Evolutionary conservation across 805 yeast species (phyloP), one percentile per base, ranked within the genome.

Genomic region (Pachysolen tannophilus): DNA sequence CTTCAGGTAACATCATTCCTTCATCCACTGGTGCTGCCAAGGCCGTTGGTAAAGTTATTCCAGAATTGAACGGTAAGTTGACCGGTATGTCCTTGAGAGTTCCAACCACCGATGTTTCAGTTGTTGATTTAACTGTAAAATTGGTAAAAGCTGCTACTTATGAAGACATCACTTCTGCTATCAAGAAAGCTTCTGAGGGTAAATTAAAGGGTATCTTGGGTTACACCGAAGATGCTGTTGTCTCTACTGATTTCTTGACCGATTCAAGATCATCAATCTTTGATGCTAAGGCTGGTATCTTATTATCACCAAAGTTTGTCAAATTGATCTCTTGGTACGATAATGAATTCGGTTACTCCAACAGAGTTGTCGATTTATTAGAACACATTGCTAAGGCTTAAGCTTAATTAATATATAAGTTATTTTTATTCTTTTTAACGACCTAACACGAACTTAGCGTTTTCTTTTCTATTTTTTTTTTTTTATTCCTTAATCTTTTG

Each of bases 11-110:
- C 82, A 83, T 86, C 64, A 86, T 86, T 52, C 95, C 95, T 58
- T 84, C 94, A 27, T 82, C 95, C 45, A 86, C 95, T 46, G 95
- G 95, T 78, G 95, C 95, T 55, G 95, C 95, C 58, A 86, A 86
- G 80, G 95, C 95, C 48, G 95, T 86, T 53, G 95, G 95, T 64
- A 84, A 84, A 77, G 95, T 86, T 53, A 80, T 86, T 55, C 95
- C 95, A 48, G 80, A 72, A 55, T 75, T 86, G 56, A 79, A 81
- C 68, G 95, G 95, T 58, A 85, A 84, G 72, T 80, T 86, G 64
- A 86, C 95, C 49, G 95, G 95, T 73, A 72, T 85, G 78, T 78
- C 95, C 44, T 70, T 86, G 68, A 82, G 95, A 71, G 95, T 86
- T 44, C 95, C 95, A 64, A 86, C 95, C 60, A 76, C 76, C 48